These are phyloP conservation scores for Pezicula carpinea DNA, from an alignment of 2,329 filamentous ascomycete genomes.

Conservation along the genomic window DNA sequence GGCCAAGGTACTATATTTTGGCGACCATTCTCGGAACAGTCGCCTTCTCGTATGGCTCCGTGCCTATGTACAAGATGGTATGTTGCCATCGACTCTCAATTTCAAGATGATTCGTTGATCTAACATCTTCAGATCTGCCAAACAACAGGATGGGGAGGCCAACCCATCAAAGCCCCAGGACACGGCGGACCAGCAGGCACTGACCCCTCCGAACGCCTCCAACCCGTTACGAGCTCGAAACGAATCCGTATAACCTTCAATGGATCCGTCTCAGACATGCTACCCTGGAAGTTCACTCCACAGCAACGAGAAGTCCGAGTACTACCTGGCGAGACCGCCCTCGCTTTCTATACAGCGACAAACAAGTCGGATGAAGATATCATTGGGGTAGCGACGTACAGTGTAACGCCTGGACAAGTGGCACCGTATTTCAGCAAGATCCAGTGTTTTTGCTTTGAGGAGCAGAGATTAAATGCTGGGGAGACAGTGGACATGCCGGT, in stretches of 20 bases:
- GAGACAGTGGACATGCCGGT: slow-evolving; percentile 99
- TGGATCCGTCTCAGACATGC: slow-evolving; percentile 86
- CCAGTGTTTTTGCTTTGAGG: slow-evolving; percentile 98
- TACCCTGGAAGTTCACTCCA: slow-evolving; percentile 96
- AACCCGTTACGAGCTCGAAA: slow-evolving; percentile 74
- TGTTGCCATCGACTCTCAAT: slow-evolving; percentile 11
- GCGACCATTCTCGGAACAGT: slow-evolving; percentile 77
- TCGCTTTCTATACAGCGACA: slow-evolving; percentile 96
- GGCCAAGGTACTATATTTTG: slow-evolving; percentile 64
- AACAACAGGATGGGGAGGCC: slow-evolving; percentile 86
- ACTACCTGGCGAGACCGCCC: slow-evolving; percentile 88
- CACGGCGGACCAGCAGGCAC: slow-evolving; percentile 51
- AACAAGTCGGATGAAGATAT: slow-evolving; percentile 90
- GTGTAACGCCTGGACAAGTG: slow-evolving; percentile 91
- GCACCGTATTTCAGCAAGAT: slow-evolving; percentile 99
- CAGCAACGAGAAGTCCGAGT: slow-evolving; percentile 97
- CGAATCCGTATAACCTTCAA: slow-evolving; percentile 95
- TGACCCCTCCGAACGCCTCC: slow-evolving; percentile 71
- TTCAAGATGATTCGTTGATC: slow-evolving; percentile 7
- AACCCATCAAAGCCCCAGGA: slow-evolving; percentile 77
- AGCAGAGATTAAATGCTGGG: slow-evolving; percentile 87
- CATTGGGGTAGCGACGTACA: slow-evolving; percentile 96
- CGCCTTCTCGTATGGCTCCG: slow-evolving; percentile 76
- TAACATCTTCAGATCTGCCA: slow-evolving; percentile 61
- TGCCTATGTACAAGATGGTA: slow-evolving; percentile 86